Evolutionary conservation across 371 early-diverging fungal genomes (phyloP), one percentile per base, ranked within the genome.

Genomic region (Mycotypha africana): DNA sequence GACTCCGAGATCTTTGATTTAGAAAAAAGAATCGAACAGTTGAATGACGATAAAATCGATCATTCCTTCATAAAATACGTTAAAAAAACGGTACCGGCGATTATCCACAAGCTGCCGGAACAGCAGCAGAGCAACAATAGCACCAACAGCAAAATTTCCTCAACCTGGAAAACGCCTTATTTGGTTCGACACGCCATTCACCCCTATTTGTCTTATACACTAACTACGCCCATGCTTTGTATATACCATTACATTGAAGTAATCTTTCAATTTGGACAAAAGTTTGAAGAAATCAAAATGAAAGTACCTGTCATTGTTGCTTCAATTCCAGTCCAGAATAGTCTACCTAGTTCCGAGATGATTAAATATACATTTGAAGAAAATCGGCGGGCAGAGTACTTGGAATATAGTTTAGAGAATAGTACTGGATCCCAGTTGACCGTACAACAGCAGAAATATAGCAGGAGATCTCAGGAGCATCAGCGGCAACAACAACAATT

Each of bases 181-280:
- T 45, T 66, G 4, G 22, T 70, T 22, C 46, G 53, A 16, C 70
- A 70, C 32, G 49, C 41, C 2, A 25, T 70, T 6, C 61, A 63
- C 20, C 64, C 63, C 14, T 51, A 53, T 17, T 35, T 63, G 19
- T 53, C 61, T 11, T 52, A 53, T 24, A 60, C 64, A 3, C 32
- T 66, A 30, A 60, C 61, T 17, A 63, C 70, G 5, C 70, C 70
- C 7, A 49, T 63, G 10, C 51, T 70, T 2, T 53, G 64, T 5
- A 54, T 70, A 10, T 66, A 66, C 30, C 70, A 70, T 39, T 64
- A 70, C 32, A 12, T 70, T 1, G 64, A 70, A 38, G 42, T 70
- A 0, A 52, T 59, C 12, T 60, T 70, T 33, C 60, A 63, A 24
- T 63, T 70, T 45, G 64, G 64, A 10, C 46, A 56, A 43, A 70